These are phyloP conservation scores for Mycosarcoma maydis DNA, from an alignment of 1,284 basidiomycete genomes.

Conservation along the genomic window DNA sequence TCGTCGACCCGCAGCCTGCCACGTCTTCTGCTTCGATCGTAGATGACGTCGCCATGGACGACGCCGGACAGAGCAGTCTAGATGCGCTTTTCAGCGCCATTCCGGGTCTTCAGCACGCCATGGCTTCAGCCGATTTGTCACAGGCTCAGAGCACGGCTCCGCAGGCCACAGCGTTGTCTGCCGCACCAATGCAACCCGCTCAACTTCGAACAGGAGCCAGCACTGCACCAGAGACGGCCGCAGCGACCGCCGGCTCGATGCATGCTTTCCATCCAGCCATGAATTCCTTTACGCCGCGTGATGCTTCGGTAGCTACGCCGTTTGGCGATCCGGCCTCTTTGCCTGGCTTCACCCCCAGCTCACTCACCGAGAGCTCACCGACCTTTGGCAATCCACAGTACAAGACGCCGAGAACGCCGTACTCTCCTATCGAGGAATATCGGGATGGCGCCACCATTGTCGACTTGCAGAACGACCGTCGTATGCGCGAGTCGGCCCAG, in stretches of 20 bases:
- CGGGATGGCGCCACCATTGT: conserved; percentile 37
- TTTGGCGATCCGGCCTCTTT: conserved; percentile 57
- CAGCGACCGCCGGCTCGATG: background rate
- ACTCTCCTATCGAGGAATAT: conserved; percentile 54
- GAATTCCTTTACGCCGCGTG: conserved; percentile 32
- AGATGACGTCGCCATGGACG: conserved; percentile 30
- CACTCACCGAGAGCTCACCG: conserved; percentile 57
- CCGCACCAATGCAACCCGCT: background rate
- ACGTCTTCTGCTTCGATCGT: conserved; percentile 1
- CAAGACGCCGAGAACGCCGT: conserved; percentile 60
- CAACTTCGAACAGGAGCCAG: background rate
- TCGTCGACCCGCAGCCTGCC: conserved; percentile 1
- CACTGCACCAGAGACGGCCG: conserved; percentile 1
- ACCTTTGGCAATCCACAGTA: conserved; percentile 43
- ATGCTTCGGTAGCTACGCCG: conserved; percentile 19
- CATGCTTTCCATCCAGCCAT: conserved; percentile 18
- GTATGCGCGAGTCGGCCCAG: conserved; percentile 6
- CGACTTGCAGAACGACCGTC: conserved; percentile 18
- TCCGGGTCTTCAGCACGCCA: conserved; percentile 33
- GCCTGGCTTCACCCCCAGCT: conserved; percentile 60
- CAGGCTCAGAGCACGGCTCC: conserved; percentile 3
- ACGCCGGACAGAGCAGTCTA: conserved; percentile 30
- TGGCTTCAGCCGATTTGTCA: conserved; percentile 9
- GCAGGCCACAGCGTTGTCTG: background rate
- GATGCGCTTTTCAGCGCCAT: conserved; percentile 40